Evolutionary conservation across 2,329 filamentous ascomycete genomes (phyloP), one percentile per base, ranked within the genome.

Genomic region (Parafenestella ontariensis): DNA sequence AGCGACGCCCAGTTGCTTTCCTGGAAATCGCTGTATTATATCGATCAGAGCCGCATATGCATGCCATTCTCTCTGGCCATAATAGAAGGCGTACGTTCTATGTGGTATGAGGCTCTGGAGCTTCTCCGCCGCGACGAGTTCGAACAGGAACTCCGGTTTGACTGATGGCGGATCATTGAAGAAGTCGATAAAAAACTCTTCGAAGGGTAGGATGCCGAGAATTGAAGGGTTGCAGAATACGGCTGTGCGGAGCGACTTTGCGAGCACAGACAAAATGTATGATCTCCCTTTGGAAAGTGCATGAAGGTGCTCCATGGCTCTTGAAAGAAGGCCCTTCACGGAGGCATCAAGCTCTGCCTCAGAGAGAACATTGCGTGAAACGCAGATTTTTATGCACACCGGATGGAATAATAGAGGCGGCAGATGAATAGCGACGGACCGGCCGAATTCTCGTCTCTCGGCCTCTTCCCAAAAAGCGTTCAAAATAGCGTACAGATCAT

Each of bases 41-140:
- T 82, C 80, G 24, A 82, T 71, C 9, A 81, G 66, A 10, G 75
- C 75, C 5, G 80, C 79, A 51, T 79, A 78, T 2, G 78, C 80
- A 39, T 75, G 59, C 58, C 74, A 75, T 50, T 80, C 77, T 8
- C 75, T 71, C 18, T 70, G 58, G 3, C 79, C 79, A 42, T 80
- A 82, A 58, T 81, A 82, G 5, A 71, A 74, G 3, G 69, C 62
- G 54, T 79, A 80, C 6, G 66, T 70, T 26, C 75, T 62, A 29
- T 71, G 69, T 1, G 72, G 64, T 18, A 70, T 50, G 21, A 73
- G 62, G 17, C 52, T 48, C 37, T 75, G 57, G 1, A 75, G 63
- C 24, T 70, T 71, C 15, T 70, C 63, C 2, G 76, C 72, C 2
- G 75, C 70, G 5, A 74, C 72, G 8, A 77, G 75, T 56, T 83